Evolutionary conservation across 164 flowering plant genomes (phyloP), one percentile per base, ranked within the genome.

Genomic region (Cinnamomum micranthum): DNA sequence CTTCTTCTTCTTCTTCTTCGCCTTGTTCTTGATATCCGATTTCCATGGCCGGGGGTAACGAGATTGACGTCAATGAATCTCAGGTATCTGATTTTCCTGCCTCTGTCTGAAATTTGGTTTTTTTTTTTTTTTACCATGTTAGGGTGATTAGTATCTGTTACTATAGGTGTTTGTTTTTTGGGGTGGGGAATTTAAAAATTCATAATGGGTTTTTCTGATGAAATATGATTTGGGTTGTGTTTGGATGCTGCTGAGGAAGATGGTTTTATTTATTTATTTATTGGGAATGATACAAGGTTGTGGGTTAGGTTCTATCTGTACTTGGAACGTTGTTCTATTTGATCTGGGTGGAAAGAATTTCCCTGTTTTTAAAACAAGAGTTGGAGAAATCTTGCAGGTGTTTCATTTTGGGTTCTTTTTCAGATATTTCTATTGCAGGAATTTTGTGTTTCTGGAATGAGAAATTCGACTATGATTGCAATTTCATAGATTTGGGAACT

Each of bases 11-110:
- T 55, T 55, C 5, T 3, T 14, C 19, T 4, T 55, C n/a, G 4
- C 6, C 25, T 35, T 19, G 17, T 14, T 23, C 35, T 50, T 35
- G 23, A 63, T 28, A 23, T 20, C 15, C 4, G 27, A n/a, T 69
- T 69, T 23, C 68, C 76, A 89, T 88, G 91, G 90, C 88, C 64
- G 85, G 89, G 47, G 82, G 82, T 69, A 83, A 85, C 73, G 84
- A 85, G 81, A 77, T 89, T 69, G 88, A 82, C 76, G 83, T 83
- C 74, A 88, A 69, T 81, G 95, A 91, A 65, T 81, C 88, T 71
- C 85, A 81, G 95, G 95, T 91, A 80, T 3, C 51, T 13, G 15
- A 19, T 41, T 41, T 55, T 55, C 60, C 60, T 20, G n/a, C n/a
- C 60, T 15, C 7, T 20, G 25, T 1, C n/a, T 55, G 13, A 17